These are phyloP conservation scores for Tricholoma matsutake DNA, from an alignment of 768 basidiomycete genomes.

Conservation along the genomic window DNA sequence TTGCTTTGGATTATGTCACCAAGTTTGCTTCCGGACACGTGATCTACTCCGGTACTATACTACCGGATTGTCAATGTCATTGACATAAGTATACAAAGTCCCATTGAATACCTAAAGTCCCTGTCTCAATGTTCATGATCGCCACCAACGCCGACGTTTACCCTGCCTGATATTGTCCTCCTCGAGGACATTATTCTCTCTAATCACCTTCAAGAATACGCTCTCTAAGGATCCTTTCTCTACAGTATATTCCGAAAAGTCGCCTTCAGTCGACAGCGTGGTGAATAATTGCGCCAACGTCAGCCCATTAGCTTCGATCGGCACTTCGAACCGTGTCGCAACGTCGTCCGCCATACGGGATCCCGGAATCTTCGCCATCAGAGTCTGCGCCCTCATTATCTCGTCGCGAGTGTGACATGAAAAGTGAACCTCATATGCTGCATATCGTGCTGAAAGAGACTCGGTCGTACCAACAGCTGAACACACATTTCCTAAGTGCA, in stretches of 20 bases:
- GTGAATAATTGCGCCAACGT: constrained; percentile 61
- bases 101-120: background rate
- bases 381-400: constrained; percentile 47
- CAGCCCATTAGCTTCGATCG: constrained; percentile 42
- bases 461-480: constrained; percentile 66
- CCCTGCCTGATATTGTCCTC: constrained; percentile 26
- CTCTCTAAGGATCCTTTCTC: constrained; percentile 70
- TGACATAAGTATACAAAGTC: too few species aligned
- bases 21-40: too few species aligned
- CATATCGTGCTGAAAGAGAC: constrained; percentile 61
- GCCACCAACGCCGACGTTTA: constrained; percentile 16
- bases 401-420: constrained; percentile 64
- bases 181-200: constrained; percentile 56
- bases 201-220: constrained; percentile 68
- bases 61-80: too few species aligned
- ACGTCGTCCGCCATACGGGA: constrained; percentile 69
- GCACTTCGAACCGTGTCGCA: constrained; percentile 73
- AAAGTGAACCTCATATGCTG: constrained; percentile 77
- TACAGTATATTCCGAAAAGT: constrained; percentile 66
- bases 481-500: background rate
- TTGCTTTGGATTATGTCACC: too few species aligned
- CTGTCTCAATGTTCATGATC: constrained; percentile 7
- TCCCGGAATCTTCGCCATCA: constrained; percentile 63
- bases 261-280: constrained; percentile 46
- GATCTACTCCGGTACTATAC: too few species aligned